Base-by-base conservation (phyloP, 441 rosid genomes). In the Euphorbia celastroides region DNA sequence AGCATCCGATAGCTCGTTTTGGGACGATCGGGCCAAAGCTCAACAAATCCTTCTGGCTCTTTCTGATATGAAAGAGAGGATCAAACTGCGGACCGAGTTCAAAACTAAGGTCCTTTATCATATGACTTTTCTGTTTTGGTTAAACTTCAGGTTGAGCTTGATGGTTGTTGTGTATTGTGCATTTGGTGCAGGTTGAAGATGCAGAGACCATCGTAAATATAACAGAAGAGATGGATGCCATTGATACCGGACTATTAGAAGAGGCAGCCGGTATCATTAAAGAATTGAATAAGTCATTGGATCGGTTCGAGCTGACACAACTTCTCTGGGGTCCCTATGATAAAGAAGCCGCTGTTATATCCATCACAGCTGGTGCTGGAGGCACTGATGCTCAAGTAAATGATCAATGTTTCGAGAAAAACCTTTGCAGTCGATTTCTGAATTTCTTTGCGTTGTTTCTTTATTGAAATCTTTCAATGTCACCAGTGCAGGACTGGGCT, bases 401-500 rank as follows among this genome's bases (percentile, higher is more conserved):
- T 70, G 71, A 65, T 34, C 62, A 58, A 59, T 70, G 57, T 17
- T 7, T 34, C 9, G 9, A 9, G 38, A 34, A 34, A 34, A 34
- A 34, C 38, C 9, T 34, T 9, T 34, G 38, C 9, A 3, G 38
- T 34, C 38, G 9, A 34, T 34, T 34, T 34, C 38, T 34, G 38
- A 34, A 56, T 70, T 36, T 12, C 22, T 10, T 69, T 63, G 42
- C 50, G 28, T 42, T 42, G 64, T 75, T 72, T 65, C 61, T 14
- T 60, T 57, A 69, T 75, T 76, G 64, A 79, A 80, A 7, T 66
- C 44, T 77, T 74, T 72, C 82, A 81, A 78, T 46, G 65, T 67
- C 66, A 80, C 76, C 95, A 93, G 93, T 78, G 86, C 95, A 93
- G 96, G 97, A 93, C 79, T 93, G 98, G 97, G 95, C 98, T 38